Evolutionary conservation across 2,329 filamentous ascomycete genomes (phyloP).

Genomic region (Hypoxylon sp.): DNA sequence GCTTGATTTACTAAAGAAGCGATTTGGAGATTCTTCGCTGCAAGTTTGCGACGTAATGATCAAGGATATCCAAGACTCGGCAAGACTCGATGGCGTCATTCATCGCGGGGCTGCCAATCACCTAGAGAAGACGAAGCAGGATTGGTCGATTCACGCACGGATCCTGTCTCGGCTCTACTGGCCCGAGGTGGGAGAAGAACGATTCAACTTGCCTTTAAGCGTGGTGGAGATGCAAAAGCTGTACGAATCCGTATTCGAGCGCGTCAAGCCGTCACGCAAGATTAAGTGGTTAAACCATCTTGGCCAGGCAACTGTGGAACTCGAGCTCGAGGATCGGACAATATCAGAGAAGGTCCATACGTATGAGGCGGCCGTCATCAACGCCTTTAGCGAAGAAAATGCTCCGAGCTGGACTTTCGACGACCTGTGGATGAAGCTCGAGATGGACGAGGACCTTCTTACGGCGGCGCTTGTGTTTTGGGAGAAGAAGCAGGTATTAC

Average conservation of each 20-base stretch:
- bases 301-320: slow-evolving; percentile 79
- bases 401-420: slow-evolving; percentile 56
- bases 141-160: slow-evolving; percentile 72
- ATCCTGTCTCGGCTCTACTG: slow-evolving; percentile 94
- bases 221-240: slow-evolving; percentile 68
- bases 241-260: slow-evolving; percentile 80
- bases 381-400: slow-evolving; percentile 68
- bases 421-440: slow-evolving; percentile 61
- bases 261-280: slow-evolving; percentile 82
- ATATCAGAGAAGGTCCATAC: slow-evolving; percentile 77
- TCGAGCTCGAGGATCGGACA: slow-evolving; percentile 83
- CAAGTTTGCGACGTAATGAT: slow-evolving; percentile 98
- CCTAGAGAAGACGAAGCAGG: slow-evolving; percentile 39
- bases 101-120: slow-evolving; percentile 52
- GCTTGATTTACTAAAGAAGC: slow-evolving; percentile 84
- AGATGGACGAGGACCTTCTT: slow-evolving; percentile 79
- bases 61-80: slow-evolving; percentile 86
- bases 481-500: slow-evolving; percentile 72
- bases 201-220: slow-evolving; percentile 68
- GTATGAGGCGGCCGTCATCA: slow-evolving; percentile 88
- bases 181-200: slow-evolving; percentile 79
- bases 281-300: slow-evolving; percentile 87
- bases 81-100: slow-evolving; percentile 73
- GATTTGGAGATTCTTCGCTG: slow-evolving; percentile 84
- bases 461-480: slow-evolving; percentile 74